Conservation (phyloP, 805 yeast species). For the Saccharomycodes ludwigii region DNA sequence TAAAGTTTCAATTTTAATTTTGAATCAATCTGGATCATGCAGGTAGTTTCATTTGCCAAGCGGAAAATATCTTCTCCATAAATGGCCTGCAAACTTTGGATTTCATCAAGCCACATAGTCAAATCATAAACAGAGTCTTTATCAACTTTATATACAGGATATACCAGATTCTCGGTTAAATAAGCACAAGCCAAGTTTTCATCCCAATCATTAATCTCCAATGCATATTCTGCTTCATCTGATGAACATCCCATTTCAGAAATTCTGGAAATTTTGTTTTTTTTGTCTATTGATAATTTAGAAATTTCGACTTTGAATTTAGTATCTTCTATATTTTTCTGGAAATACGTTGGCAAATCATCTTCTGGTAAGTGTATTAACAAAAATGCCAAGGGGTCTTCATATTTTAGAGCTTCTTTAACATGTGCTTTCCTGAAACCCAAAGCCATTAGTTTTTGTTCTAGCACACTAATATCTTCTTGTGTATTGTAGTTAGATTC, state of each 20-base stretch:
- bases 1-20: constrained; percentile 26
- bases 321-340: constrained; percentile 44
- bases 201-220: constrained; percentile 30
- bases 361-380: constrained; percentile 88
- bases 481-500: constrained; percentile 5
- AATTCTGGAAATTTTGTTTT: constrained; percentile 46
- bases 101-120: constrained; percentile 62
- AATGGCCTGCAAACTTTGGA: constrained; percentile 52
- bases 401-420: constrained; percentile 54
- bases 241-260: constrained; percentile 58
- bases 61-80: constrained; percentile 35
- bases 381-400: constrained; percentile 36
- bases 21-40: constrained; percentile 20
- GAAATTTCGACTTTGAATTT: constrained; percentile 41
- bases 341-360: constrained; percentile 64
- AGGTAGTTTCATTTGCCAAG: constrained; percentile 17
- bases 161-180: constrained; percentile 26
- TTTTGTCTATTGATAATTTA: constrained; percentile 27
- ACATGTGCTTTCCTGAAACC: constrained; percentile 67
- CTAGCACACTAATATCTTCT: constrained; percentile 11
- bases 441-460: constrained; percentile 27
- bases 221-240: constrained; percentile 43
- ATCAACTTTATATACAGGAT: constrained; percentile 7
- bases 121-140: constrained; percentile 11
- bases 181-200: constrained; percentile 40